Evolutionary conservation across 805 yeast genomes (phyloP).

Genomic region (Candida piceae): DNA sequence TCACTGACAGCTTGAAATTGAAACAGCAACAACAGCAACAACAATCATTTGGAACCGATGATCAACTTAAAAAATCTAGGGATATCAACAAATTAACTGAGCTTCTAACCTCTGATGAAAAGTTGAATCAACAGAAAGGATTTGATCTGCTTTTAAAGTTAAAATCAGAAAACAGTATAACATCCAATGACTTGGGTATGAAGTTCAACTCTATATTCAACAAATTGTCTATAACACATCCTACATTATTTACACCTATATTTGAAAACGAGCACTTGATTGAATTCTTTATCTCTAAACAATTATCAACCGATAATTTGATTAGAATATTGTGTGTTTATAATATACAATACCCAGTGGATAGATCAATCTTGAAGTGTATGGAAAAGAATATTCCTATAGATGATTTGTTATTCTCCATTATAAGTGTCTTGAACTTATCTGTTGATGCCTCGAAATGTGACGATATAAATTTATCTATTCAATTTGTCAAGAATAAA

Average conservation of each 20-base stretch:
- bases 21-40: background rate
- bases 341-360: constrained; percentile 4
- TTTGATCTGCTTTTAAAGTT: constrained; percentile 8
- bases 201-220: constrained; percentile 22
- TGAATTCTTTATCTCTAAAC: constrained; percentile 7
- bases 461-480: constrained; percentile 24
- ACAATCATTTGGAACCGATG: constrained; percentile 3
- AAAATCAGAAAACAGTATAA: background rate
- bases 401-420: constrained; percentile 22
- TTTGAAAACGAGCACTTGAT: constrained; percentile 14
- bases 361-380: constrained; percentile 2
- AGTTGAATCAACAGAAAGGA: constrained; percentile 16
- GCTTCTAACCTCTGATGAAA: constrained; percentile 21
- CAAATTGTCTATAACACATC: constrained; percentile 18
- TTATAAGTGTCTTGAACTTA: constrained; percentile 15
- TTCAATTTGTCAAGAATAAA: constrained; percentile 28
- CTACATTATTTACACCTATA: constrained; percentile 18
- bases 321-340: constrained; percentile 22
- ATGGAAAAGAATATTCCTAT: constrained; percentile 13
- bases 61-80: constrained; percentile 16
- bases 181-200: constrained; percentile 6
- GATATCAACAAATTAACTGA: constrained; percentile 20
- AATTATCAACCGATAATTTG: constrained; percentile 25
- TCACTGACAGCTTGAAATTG: background rate
- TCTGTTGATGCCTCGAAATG: constrained; percentile 25